These are phyloP conservation scores for Penicillium psychrofluorescens DNA, from an alignment of 495 filamentous ascomycete species.

Conservation along the genomic window DNA sequence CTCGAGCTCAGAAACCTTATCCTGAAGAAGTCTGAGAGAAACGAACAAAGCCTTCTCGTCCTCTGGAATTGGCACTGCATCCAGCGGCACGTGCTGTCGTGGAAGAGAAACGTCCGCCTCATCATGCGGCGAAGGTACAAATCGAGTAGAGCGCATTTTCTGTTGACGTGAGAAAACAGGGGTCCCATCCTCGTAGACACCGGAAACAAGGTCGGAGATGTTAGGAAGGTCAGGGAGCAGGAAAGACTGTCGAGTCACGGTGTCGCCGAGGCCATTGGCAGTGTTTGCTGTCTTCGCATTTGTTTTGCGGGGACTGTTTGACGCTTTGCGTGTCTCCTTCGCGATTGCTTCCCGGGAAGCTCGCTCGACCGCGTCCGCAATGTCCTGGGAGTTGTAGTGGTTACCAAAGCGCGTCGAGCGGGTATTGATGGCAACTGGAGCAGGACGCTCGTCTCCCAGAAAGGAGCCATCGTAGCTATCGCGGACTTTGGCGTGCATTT, in stretches of 20 bases:
- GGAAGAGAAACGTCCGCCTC: conserved; percentile 28
- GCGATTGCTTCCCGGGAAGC: conserved; percentile 35
- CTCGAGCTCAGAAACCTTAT: conserved; percentile 57
- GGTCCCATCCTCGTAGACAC: conserved; percentile 58
- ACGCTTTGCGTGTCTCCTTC: conserved; percentile 24
- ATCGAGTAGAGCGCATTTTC: conserved; percentile 48
- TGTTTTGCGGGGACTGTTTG: conserved; percentile 17
- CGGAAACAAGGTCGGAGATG: conserved; percentile 64
- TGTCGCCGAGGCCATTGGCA: conserved; percentile 27
- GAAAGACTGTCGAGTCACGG: conserved; percentile 50
- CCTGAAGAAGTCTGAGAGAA: conserved; percentile 59
- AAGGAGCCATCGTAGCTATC: conserved; percentile 50
- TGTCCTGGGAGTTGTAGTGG: conserved; percentile 36
- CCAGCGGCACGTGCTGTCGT: conserved; percentile 43
- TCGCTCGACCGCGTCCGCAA: conserved; percentile 36
- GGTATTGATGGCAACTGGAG: conserved; percentile 35
- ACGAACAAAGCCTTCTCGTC: conserved; percentile 65
- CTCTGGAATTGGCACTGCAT: conserved; percentile 57
- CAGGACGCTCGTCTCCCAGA: conserved; percentile 43
- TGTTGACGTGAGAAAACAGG: conserved; percentile 51
- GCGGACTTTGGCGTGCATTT: conserved; percentile 48
- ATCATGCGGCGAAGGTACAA: conserved; percentile 41
- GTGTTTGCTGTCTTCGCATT: conserved; percentile 11
- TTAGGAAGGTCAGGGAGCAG: conserved; percentile 62
- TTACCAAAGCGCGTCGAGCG: conserved; percentile 51